Evolutionary conservation across 2,329 filamentous ascomycete genomes (phyloP).

Genomic region (Phoma sp.): DNA sequence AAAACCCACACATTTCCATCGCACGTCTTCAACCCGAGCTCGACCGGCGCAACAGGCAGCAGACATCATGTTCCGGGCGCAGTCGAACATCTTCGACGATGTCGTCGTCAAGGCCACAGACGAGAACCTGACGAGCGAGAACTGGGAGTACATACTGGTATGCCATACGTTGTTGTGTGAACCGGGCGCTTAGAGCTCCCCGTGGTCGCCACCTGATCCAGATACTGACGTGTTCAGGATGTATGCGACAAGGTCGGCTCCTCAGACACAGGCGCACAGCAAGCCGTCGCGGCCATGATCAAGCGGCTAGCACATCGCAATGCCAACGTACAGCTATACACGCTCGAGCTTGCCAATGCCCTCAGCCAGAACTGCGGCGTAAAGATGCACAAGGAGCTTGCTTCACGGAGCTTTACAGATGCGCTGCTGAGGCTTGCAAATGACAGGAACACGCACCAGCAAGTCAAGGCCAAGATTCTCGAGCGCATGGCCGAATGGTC

Average conservation of each 20-base stretch:
- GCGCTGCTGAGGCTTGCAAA: slow-evolving; percentile 87
- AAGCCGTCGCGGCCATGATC: slow-evolving; percentile 88
- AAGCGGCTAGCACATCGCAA: slow-evolving; percentile 92
- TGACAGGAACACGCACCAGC: slow-evolving; percentile 93
- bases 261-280: slow-evolving; percentile 70
- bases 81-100: slow-evolving; percentile 75
- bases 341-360: slow-evolving; percentile 86
- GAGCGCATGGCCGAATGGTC: slow-evolving; percentile 97
- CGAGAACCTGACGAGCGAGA: slow-evolving; percentile 90
- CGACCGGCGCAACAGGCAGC: slow-evolving; percentile 11
- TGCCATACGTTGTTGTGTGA: neutral
- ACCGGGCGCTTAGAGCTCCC: neutral
- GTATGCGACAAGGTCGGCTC: slow-evolving; percentile 66
- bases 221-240: slow-evolving; percentile 51
- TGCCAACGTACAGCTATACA: slow-evolving; percentile 95
- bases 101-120: slow-evolving; percentile 86
- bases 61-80: slow-evolving; percentile 56
- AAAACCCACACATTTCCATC: neutral
- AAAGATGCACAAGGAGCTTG: slow-evolving; percentile 85
- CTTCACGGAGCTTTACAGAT: slow-evolving; percentile 92
- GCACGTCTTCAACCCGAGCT: neutral
- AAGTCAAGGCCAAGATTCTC: slow-evolving; percentile 96
- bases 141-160: slow-evolving; percentile 75
- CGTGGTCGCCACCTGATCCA: neutral
- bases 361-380: slow-evolving; percentile 91